A percentile compares a stretch with the other conserved stretches of the same genome.
These are phyloP conservation scores for Penicillium sp. DNA, from an alignment of 2,329 filamentous ascomycete genomes.

Conservation along the genomic window DNA sequence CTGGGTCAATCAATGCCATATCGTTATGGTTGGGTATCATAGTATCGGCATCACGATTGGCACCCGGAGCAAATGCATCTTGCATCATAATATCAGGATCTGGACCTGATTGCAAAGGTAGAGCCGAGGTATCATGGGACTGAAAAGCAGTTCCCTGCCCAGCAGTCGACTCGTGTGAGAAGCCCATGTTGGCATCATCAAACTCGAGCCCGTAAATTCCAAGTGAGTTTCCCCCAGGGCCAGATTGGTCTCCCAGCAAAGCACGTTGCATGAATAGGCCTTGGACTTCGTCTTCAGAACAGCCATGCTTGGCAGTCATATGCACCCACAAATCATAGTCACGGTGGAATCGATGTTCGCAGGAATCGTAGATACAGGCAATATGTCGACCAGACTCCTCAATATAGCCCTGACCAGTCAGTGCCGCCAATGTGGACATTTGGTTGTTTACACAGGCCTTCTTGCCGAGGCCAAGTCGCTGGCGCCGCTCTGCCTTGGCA, in stretches of 20 bases:
- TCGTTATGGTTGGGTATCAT: conserved; percentile 33
- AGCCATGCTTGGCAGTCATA: conserved; percentile 48
- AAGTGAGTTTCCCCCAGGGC: conserved; percentile 27
- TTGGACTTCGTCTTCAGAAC: conserved; percentile 41
- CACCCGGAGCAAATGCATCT: conserved; percentile 4
- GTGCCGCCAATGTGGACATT: conserved; percentile 45
- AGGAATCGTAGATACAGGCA: conserved; percentile 52
- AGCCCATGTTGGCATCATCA: conserved; percentile 14
- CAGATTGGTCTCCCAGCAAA: conserved; percentile 32
- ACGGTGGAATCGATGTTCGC: conserved; percentile 56
- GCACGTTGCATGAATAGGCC: conserved; percentile 43
- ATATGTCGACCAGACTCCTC: conserved; percentile 52
- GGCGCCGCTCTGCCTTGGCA: conserved; percentile 40
- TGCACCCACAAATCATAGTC: conserved; percentile 61
- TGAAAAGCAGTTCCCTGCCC: neutral
- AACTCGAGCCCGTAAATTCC: conserved; percentile 41
- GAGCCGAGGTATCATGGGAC: neutral
- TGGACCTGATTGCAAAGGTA: conserved; percentile 2
- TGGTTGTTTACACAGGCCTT: conserved; percentile 8
- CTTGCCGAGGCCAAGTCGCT: conserved; percentile 31
- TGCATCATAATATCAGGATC: conserved; percentile 30
- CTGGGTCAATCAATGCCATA: conserved; percentile 37
- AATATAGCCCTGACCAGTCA: conserved; percentile 59
- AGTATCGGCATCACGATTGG: conserved; percentile 18
- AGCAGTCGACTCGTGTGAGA: neutral